Percentiles rank a stretch among this genome's conserved stretches.
Evolutionary conservation across 2,329 filamentous ascomycete genomes (phyloP).

Genomic region (Fusarium cyanostomum): DNA sequence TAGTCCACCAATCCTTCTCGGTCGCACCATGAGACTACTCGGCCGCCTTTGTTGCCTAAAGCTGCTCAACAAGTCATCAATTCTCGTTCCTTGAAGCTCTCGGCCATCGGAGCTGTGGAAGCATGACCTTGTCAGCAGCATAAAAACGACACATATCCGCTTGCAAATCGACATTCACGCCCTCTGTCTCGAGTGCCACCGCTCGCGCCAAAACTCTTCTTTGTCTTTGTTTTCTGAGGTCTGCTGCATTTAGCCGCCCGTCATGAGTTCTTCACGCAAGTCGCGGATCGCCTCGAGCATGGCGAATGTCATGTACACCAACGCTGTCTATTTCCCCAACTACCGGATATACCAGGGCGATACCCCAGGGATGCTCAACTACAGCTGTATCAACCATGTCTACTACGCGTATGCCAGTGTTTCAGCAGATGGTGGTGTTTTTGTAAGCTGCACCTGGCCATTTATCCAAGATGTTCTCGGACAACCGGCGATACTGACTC

Average conservation of each 20-base stretch:
- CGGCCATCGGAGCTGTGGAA: constrained; percentile 23
- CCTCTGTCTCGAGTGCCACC: constrained; percentile 6
- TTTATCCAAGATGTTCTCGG: constrained; percentile 10
- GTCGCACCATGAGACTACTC: constrained; percentile 34
- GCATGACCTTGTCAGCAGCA: constrained; percentile 29
- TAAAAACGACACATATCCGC: constrained; percentile 25
- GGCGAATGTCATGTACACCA: constrained; percentile 66
- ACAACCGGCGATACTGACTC: constrained; percentile 40
- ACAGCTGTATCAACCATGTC: constrained; percentile 80
- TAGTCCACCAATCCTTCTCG: constrained; percentile 40
- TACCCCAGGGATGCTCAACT: constrained; percentile 77
- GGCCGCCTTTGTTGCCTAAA: constrained; percentile 43
- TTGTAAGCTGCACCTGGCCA: constrained; percentile 63
- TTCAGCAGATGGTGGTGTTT: constrained; percentile 75
- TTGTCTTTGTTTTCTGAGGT: not conserved
- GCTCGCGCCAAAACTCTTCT: not conserved
- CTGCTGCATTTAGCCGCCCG: constrained; percentile 27
- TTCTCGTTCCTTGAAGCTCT: constrained; percentile 25
- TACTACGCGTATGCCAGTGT: constrained; percentile 87
- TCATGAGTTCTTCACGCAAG: constrained; percentile 57
- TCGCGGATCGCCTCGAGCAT: constrained; percentile 57
- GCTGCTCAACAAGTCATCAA: constrained; percentile 35
- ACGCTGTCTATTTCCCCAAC: constrained; percentile 88
- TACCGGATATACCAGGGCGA: constrained; percentile 77
- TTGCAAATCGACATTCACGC: constrained; percentile 17